Base-by-base conservation (phyloP, 192 early-diverging fungal genomes). In the Podila verticillata region DNA sequence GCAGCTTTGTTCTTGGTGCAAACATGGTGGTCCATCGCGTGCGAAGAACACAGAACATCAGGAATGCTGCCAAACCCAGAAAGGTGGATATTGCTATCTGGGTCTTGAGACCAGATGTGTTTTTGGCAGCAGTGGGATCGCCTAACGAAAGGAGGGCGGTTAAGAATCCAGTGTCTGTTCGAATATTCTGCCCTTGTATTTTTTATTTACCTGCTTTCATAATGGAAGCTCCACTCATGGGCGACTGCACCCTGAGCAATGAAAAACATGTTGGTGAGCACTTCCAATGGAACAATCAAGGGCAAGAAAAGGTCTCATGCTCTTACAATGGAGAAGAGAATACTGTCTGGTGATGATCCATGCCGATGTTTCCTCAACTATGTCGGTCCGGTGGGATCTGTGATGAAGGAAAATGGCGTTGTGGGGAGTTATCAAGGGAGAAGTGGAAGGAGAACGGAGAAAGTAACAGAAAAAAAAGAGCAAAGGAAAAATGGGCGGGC, bases 1-100 rank as follows among this genome's bases (percentile, higher is more conserved):
- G 51, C 9, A 84, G 74, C 57, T 75, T 82, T 63, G 70, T 66
- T 26, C 84, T 74, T 29, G 84, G 84, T 29, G 84, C 80, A 82
- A 82, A 84, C 65, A 84, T 73, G 15, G 60, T 61, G 13, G 57
- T 57, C 84, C 84, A 84, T 22, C 80, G 70, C 17, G 79, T 72
- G 3, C 84, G 65, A 13, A 84, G n/a, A 13, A 61, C 36, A 51
- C 84, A 84, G 68, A 84, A 84, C 20, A 72, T 17, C 17, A 84
- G 35, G 67, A 84, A 72, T 8, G 68, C 62, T 12, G 48, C n/a
- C 17, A 63, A 20, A 15, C 84, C 84, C 31, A 79, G 15, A 7
- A 68, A 20, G 19, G 63, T 39, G 2, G 74, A 75, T 24, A 82
- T 51, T 5, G 65, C 59, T 13, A 84, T 36, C 66, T 84, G 84